Conservation (phyloP, 495 filamentous ascomycete species). For the Oidiodendron maius region DNA sequence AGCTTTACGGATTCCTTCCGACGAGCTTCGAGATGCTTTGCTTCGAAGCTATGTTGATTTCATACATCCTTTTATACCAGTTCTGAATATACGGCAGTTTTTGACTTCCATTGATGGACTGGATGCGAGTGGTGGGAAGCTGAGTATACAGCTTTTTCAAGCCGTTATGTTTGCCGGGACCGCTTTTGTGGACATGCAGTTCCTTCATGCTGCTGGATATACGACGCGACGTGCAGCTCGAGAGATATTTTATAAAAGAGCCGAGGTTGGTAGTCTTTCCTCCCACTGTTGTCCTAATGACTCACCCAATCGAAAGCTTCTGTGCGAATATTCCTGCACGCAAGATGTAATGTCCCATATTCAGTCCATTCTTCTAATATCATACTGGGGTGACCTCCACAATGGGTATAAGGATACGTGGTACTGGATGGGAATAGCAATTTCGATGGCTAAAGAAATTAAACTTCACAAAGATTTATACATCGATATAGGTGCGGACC, state of each 20-base stretch:
- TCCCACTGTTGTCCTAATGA: too few species aligned
- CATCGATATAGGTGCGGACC: too few species aligned
- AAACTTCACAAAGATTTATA: too few species aligned
- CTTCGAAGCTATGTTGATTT: conserved; percentile 73
- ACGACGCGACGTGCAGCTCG: conserved; percentile 62
- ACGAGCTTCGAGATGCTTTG: conserved; percentile 60
- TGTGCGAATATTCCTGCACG: too few species aligned
- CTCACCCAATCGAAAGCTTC: too few species aligned
- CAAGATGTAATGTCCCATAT: too few species aligned
- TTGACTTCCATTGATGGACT: conserved; percentile 51
- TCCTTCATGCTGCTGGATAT: conserved; percentile 64
- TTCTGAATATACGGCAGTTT: conserved; percentile 69
- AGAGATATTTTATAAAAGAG: conserved; percentile 69
- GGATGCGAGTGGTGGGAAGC: conserved; percentile 55
- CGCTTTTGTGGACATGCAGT: conserved; percentile 56
- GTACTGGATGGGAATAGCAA: too few species aligned
- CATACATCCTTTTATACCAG: conserved; percentile 79
- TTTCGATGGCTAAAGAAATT: too few species aligned
- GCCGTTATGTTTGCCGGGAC: conserved; percentile 15
- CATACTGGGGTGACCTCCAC: too few species aligned
- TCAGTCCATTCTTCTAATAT: too few species aligned
- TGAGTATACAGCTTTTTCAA: conserved; percentile 53
- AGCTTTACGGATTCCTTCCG: conserved; percentile 60
- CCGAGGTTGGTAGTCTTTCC: conserved; percentile 56
- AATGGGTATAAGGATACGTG: too few species aligned